Conservation (phyloP, 169 alveolate species). For the Plasmodium blacklocki region DNA sequence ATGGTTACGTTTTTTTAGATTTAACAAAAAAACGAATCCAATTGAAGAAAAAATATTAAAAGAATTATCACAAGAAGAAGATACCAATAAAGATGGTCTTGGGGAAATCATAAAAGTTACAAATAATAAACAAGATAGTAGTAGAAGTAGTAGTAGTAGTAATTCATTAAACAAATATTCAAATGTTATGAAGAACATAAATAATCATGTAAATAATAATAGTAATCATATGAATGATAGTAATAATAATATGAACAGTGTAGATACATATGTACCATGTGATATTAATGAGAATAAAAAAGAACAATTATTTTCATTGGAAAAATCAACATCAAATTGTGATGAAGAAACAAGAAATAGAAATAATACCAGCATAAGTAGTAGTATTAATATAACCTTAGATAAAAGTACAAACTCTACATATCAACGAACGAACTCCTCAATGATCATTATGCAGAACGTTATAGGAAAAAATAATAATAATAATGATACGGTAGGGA, state of each 20-base stretch:
- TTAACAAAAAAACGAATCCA: no score
- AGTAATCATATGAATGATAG: not conserved
- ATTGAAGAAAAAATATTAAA: not conserved
- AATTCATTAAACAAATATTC: not conserved
- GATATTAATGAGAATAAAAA: not conserved
- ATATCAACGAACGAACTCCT: not conserved
- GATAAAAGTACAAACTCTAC: no score
- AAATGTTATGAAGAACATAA: not conserved
- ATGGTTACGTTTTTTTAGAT: no score
- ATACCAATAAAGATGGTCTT: not conserved
- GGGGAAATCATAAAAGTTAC: not conserved
- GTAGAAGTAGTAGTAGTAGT: not conserved
- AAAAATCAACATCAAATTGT: not conserved
- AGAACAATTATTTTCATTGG: not conserved
- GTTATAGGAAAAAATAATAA: not conserved
- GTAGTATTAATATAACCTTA: not conserved
- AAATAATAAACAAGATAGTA: not conserved
- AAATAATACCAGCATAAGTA: not conserved
- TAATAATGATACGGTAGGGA: not conserved
- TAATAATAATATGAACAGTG: not conserved
- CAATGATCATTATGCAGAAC: not conserved
- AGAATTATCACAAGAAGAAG: not conserved
- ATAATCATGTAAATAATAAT: not conserved
- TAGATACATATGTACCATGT: not conserved
- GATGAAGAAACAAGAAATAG: not conserved